phyloP scores from a whole-genome alignment of 2,329 filamentous ascomycete species.

The Sporothrix curviconia region DNA sequence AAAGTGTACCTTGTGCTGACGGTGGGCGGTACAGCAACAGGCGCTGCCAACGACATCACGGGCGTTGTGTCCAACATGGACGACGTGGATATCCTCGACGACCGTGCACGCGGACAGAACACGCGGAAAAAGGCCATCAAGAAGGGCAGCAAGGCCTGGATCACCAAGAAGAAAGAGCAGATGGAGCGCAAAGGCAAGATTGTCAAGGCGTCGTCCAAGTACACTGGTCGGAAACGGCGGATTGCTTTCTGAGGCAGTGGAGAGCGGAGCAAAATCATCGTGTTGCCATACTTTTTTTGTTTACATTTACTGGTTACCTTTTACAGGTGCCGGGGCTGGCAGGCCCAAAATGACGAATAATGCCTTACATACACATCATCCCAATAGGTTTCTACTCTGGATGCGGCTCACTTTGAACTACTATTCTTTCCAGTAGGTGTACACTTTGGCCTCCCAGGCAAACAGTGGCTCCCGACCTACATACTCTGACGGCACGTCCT shows the following conservation, averaged over 20 bases:
- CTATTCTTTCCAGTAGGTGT: conserved; percentile 19
- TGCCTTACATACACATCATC: not conserved
- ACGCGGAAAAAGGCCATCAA: conserved; percentile 48
- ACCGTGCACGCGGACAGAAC: conserved; percentile 45
- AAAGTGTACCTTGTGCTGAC: conserved; percentile 96
- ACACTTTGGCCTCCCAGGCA: conserved; percentile 24
- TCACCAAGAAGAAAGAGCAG: conserved; percentile 80
- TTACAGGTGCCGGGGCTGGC: not conserved
- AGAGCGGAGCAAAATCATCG: not conserved
- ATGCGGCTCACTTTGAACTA: not conserved
- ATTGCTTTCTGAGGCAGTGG: conserved; percentile 57
- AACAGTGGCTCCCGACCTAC: conserved; percentile 22
- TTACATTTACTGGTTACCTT: not conserved
- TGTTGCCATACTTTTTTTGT: not conserved
- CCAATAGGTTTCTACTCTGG: not conserved
- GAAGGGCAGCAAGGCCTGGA: conserved; percentile 83
- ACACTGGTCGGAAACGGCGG: conserved; percentile 83
- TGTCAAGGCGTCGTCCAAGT: conserved; percentile 86
- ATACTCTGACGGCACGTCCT: conserved; percentile 21
- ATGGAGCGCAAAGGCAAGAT: conserved; percentile 93
- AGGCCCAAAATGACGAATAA: not conserved
- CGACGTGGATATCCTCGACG: conserved; percentile 73
- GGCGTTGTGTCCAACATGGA: conserved; percentile 86
- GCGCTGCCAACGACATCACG: conserved; percentile 73
- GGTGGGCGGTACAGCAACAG: conserved; percentile 61